A percentile compares a stretch with the other conserved stretches of the same genome.
phyloP scores from a whole-genome alignment of 1,284 basidiomycete genomes.

The Ceratobasidium papillatum region DNA sequence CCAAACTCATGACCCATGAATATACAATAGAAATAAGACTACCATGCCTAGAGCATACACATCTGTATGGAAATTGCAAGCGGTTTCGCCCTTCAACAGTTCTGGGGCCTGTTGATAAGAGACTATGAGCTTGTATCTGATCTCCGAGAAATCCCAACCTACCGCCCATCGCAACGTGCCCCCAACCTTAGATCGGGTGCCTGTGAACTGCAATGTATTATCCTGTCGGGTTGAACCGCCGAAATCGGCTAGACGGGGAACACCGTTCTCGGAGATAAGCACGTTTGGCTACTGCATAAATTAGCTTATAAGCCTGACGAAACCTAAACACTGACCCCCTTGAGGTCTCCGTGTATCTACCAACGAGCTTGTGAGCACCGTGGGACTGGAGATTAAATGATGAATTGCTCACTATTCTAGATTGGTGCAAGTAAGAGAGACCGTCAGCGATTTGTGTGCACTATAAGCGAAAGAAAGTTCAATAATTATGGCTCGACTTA shows the following conservation, averaged over 20 bases:
- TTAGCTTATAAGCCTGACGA: background rate
- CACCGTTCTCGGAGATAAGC: background rate
- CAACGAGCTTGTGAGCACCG: background rate
- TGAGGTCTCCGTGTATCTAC: conserved; percentile 29
- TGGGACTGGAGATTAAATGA: background rate
- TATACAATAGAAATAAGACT: too few species aligned
- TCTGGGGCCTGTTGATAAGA: background rate
- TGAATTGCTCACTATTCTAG: background rate
- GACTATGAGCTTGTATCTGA: background rate
- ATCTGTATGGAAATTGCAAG: background rate
- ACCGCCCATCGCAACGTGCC: background rate
- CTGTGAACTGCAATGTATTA: background rate
- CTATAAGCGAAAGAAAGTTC: background rate
- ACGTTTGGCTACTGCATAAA: background rate
- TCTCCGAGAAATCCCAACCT: background rate
- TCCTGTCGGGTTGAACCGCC: background rate
- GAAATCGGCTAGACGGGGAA: background rate
- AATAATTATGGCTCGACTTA: too few species aligned
- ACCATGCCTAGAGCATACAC: conserved; percentile 18
- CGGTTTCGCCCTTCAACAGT: background rate
- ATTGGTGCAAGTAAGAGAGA: background rate
- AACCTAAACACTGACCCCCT: background rate
- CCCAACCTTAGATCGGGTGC: background rate
- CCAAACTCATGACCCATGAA: too few species aligned
- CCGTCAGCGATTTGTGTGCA: background rate